Percentiles rank a stretch among this genome's conserved stretches.
Evolutionary conservation across 106 monocot genomes (phyloP).

Genomic region (Allium sativum): DNA sequence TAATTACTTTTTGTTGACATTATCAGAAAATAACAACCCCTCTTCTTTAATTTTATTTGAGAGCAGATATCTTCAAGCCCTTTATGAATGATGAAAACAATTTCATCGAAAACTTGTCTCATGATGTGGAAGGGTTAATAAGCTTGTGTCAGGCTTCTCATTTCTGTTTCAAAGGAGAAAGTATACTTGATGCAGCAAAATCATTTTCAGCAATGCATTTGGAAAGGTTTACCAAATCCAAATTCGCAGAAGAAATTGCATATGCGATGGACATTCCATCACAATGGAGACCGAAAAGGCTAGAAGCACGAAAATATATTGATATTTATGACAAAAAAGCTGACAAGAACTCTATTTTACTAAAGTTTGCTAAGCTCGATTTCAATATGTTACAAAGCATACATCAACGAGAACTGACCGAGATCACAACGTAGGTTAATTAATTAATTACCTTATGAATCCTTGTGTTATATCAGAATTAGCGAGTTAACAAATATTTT

Average conservation of each 20-base stretch:
- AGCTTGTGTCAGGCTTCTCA: slow-evolving; percentile 39
- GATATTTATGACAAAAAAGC: slow-evolving; percentile 12
- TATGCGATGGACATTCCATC: slow-evolving; percentile 32
- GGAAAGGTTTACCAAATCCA: background rate
- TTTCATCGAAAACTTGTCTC: slow-evolving; percentile 5
- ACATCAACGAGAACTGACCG: slow-evolving; percentile 19
- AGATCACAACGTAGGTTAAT: slow-evolving; percentile 15
- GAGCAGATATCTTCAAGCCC: slow-evolving; percentile 15
- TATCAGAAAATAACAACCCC: too few relatives aligned
- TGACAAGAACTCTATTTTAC: slow-evolving; percentile 10
- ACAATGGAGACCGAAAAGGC: slow-evolving; percentile 31
- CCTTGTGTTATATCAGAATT: background rate
- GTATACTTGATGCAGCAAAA: slow-evolving; percentile 17
- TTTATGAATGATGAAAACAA: slow-evolving; percentile 17
- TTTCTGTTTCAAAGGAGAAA: slow-evolving; percentile 22
- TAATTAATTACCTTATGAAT: too few relatives aligned
- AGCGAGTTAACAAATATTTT: background rate
- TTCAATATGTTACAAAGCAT: slow-evolving; percentile 36
- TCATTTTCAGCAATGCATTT: slow-evolving; percentile 15
- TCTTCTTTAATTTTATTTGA: background rate
- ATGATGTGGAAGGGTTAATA: slow-evolving; percentile 20
- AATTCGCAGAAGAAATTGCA: slow-evolving; percentile 10
- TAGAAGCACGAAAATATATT: slow-evolving; percentile 26
- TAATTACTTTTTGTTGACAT: too few relatives aligned
- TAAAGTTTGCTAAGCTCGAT: slow-evolving; percentile 39